These are phyloP conservation scores for Didymella glomerata DNA, from an alignment of 2,329 filamentous ascomycete genomes.

Conservation along the genomic window DNA sequence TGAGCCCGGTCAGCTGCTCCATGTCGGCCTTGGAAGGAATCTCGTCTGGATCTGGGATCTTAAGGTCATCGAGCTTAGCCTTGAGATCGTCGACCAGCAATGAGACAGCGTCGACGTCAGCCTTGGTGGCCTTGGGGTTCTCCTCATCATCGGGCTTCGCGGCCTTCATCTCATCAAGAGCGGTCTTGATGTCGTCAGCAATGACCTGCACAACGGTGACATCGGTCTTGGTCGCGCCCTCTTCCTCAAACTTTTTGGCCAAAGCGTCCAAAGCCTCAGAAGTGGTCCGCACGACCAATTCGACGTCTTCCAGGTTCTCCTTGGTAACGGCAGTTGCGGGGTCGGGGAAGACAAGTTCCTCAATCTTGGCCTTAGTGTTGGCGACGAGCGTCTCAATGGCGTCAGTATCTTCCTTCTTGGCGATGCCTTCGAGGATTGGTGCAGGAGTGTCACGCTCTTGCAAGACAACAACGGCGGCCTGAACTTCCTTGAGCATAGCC, in stretches of 20 bases:
- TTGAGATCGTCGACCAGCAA: conserved; percentile 87
- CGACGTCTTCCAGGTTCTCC: conserved; percentile 68
- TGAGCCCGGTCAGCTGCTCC: conserved; percentile 65
- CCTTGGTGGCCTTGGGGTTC: conserved; percentile 76
- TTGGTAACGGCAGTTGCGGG: conserved; percentile 73
- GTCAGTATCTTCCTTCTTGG: conserved; percentile 83
- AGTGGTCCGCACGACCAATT: conserved; percentile 76
- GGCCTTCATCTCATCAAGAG: conserved; percentile 72
- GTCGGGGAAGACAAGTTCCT: conserved; percentile 74
- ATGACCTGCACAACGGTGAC: conserved; percentile 78
- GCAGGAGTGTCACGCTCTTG: conserved; percentile 40
- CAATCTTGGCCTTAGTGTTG: conserved; percentile 87
- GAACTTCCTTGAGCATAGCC: conserved; percentile 62
- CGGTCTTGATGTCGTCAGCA: conserved; percentile 77
- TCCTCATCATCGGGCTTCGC: conserved; percentile 60
- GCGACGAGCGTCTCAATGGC: conserved; percentile 89
- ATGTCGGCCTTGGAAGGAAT: conserved; percentile 81
- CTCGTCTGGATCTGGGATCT: conserved; percentile 73
- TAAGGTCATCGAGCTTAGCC: conserved; percentile 75
- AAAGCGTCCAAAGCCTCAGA: conserved; percentile 76
- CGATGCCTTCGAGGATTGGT: conserved; percentile 59
- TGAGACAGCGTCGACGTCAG: conserved; percentile 81
- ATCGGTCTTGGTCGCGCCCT: conserved; percentile 79
- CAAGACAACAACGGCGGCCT: conserved; percentile 60
- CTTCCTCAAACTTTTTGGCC: conserved; percentile 70